Conservation (phyloP, 1,139 yeast genomes). For the Kodamaea plutei region DNA sequence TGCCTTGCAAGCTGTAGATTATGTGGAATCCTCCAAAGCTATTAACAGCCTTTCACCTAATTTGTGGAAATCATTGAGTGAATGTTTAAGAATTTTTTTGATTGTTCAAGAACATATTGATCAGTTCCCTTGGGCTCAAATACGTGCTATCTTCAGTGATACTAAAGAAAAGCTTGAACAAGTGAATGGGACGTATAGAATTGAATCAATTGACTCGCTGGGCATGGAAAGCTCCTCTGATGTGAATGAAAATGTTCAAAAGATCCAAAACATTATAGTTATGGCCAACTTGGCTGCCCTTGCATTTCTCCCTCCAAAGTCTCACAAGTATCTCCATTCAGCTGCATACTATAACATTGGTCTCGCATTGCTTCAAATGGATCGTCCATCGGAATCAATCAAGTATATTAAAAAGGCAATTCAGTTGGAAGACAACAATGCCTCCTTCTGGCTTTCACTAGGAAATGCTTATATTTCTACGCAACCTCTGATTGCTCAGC, state of each 20-base stretch:
- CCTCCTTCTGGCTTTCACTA: conserved; percentile 76
- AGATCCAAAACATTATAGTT: conserved; percentile 19
- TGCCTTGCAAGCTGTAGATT: conserved; percentile 44
- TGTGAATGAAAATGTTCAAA: neutral
- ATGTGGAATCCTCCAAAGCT: conserved; percentile 40
- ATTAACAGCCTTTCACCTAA: conserved; percentile 38
- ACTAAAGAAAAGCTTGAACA: conserved; percentile 7
- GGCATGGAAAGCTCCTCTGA: no score
- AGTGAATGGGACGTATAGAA: neutral
- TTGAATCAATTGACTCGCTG: neutral
- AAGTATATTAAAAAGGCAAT: conserved; percentile 61
- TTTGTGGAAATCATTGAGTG: conserved; percentile 54
- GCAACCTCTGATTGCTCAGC: conserved; percentile 79
- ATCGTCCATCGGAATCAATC: conserved; percentile 47
- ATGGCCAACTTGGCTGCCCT: conserved; percentile 26
- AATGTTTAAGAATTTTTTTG: conserved; percentile 44
- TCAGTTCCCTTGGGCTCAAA: conserved; percentile 39
- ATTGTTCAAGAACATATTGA: conserved; percentile 40
- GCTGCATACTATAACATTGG: conserved; percentile 70
- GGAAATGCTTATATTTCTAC: conserved; percentile 63
- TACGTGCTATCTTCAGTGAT: conserved; percentile 30
- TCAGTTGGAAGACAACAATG: conserved; percentile 62
- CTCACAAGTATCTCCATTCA: conserved; percentile 52
- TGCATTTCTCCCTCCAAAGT: conserved; percentile 26
- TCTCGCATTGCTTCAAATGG: conserved; percentile 53